Evolutionary conservation across 2,329 filamentous ascomycete species (phyloP), one percentile per base, ranked within the genome.

Genomic region (Fusarium setosum): DNA sequence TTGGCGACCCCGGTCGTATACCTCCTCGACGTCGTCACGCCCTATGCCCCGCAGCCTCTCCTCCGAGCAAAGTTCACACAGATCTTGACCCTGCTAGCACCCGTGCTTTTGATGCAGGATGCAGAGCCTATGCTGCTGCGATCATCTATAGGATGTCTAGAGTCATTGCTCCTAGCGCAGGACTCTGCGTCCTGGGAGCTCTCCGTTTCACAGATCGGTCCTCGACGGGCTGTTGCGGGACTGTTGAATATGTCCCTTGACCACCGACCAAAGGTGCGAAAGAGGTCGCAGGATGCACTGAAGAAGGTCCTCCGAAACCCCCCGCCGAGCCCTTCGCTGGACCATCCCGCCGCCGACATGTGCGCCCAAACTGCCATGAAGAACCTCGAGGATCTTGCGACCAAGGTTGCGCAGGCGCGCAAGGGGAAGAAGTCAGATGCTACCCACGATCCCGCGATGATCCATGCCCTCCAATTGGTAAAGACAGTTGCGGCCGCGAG

Each of bases 261-360:
- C 75, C 91, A 90, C 65, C 86, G 95, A 56, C 96, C 96, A 3
- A 99, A 99, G 81, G 93, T 98, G 47, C 88, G 96, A 71, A 97
- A 96, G 86, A 85, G 94, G 77, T 93, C 96, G 7, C 93, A 97
- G 77, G 95, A 98, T 74, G 93, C 94, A 3, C 79, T 99, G 68
- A 89, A 90, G 52, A 92, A 90, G 65, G 89, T 99, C 5, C 85
- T 99, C 58, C 90, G 90, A 77, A 91, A 89, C 62, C 92, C 94
- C 9, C 96, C 96, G 0, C 94, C 95, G 1, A 97, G 93, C 66
- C 96, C 96, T 2, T 94, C 93, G 4, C 81, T 97, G 61, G 96
- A 99, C 69, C 96, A 99, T 75, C 96, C 96, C 2, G 96, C 94
- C 23, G 92, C 95, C 44, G 94, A 97, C 75, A 95, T 98, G 89